phyloP scores from a whole-genome alignment of 176 grass and related monocot species.

The Puccinellia tenuiflora region DNA sequence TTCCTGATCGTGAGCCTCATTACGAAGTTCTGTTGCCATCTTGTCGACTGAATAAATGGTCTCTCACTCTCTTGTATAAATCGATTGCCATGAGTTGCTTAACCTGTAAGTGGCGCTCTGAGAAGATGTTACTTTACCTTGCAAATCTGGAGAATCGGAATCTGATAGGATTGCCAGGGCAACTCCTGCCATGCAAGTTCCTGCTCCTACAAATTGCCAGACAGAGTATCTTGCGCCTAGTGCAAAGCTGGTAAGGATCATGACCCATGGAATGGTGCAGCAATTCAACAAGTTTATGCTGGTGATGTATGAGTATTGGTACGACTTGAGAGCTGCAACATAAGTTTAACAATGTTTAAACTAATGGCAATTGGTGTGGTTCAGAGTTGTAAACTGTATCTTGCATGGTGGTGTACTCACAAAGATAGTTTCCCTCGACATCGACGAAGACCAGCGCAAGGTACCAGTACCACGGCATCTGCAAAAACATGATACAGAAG shows the following conservation, averaged over 20 bases:
- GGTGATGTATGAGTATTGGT: conserved; percentile 57
- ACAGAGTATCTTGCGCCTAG: conserved; percentile 43
- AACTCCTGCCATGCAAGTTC: conserved; percentile 33
- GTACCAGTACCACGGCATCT: conserved; percentile 77
- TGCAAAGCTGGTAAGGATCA: conserved; percentile 41
- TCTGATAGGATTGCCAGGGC: conserved; percentile 38
- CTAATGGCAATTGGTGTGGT: not conserved
- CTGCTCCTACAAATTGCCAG: conserved; percentile 43
- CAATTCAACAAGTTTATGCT: conserved; percentile 45
- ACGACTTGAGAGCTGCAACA: conserved; percentile 45
- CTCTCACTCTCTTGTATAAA: too few species aligned
- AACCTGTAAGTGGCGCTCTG: not conserved
- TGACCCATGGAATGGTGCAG: conserved; percentile 53
- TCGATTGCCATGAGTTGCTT: not conserved
- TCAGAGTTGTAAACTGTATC: not conserved
- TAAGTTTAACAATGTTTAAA: not conserved
- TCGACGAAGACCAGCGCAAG: conserved; percentile 44
- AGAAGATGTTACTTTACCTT: not conserved
- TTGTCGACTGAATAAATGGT: not conserved
- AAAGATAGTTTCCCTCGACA: conserved; percentile 51
- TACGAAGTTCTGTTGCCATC: not conserved
- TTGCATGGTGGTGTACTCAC: conserved; percentile 4
- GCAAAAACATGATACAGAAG: not conserved
- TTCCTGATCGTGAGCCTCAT: not conserved
- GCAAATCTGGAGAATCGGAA: not conserved